These are phyloP conservation scores for Davidsoniella virescens DNA, from an alignment of 2,329 filamentous ascomycete genomes.

Conservation along the genomic window DNA sequence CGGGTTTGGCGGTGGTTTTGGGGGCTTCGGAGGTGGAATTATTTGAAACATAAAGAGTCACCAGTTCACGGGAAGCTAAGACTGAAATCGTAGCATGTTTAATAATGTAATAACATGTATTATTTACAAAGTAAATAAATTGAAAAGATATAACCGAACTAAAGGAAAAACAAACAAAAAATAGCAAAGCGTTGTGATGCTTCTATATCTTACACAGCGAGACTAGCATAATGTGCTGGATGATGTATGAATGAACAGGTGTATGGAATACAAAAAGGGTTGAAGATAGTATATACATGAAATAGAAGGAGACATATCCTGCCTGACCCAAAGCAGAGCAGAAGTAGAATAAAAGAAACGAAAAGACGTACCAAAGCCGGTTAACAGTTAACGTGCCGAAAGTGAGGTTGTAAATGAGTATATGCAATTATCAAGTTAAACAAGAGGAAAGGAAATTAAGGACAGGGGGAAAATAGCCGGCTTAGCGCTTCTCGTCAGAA, in stretches of 20 bases:
- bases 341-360: neutral
- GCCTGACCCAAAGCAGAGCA: neutral
- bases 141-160: too few species aligned
- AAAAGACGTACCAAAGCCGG: too few species aligned
- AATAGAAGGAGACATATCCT: neutral
- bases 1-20: constrained; percentile 15
- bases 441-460: neutral
- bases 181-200: too few species aligned
- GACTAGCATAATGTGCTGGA: too few species aligned
- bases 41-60: neutral
- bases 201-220: too few species aligned
- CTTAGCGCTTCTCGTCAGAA: constrained; percentile 8
- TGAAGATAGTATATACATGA: neutral
- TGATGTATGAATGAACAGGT: neutral
- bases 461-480: neutral
- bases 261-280: neutral
- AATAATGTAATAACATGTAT: too few species aligned
- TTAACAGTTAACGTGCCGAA: too few species aligned
- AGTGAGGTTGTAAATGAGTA: too few species aligned
- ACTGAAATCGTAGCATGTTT: too few species aligned
- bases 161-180: too few species aligned
- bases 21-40: constrained; percentile 19
- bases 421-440: neutral
- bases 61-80: too few species aligned
- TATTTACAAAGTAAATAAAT: too few species aligned